phyloP scores from a whole-genome alignment of 2,329 filamentous ascomycete genomes.

The Cytospora piceicola region DNA sequence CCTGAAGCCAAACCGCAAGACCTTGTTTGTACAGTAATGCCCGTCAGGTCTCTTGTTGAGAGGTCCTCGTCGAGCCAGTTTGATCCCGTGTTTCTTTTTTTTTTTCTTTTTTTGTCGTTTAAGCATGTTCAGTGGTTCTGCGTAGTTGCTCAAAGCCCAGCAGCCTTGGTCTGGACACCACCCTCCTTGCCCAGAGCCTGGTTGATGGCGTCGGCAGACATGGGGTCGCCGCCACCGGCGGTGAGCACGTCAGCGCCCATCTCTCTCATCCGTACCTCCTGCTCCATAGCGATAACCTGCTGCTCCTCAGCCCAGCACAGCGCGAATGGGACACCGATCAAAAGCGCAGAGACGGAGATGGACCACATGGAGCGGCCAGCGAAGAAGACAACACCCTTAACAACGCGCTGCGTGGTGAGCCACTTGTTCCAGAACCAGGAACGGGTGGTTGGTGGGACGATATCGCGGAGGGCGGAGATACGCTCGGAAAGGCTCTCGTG shows the following conservation, averaged over 20 bases:
- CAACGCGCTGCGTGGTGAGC: slow-evolving; percentile 57
- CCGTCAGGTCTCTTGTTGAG: slow-evolving; percentile 2
- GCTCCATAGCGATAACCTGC: slow-evolving; percentile 96
- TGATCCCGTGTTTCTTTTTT: neutral
- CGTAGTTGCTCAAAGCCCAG: slow-evolving; percentile 48
- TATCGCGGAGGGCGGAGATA: slow-evolving; percentile 73
- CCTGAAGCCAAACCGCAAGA: slow-evolving; percentile 4
- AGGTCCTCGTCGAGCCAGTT: neutral
- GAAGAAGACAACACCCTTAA: slow-evolving; percentile 67
- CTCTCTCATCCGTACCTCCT: slow-evolving; percentile 95
- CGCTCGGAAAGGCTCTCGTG: slow-evolving; percentile 68
- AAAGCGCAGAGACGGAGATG: slow-evolving; percentile 82
- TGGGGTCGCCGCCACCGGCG: slow-evolving; percentile 45
- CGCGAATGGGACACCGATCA: slow-evolving; percentile 91
- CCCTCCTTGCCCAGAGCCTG: slow-evolving; percentile 54
- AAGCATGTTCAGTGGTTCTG: neutral
- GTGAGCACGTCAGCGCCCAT: slow-evolving; percentile 74
- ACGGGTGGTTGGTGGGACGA: slow-evolving; percentile 73
- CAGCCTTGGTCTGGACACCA: slow-evolving; percentile 51
- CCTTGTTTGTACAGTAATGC: slow-evolving; percentile 12
- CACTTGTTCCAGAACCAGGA: slow-evolving; percentile 67
- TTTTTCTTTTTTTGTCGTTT: neutral
- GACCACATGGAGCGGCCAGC: slow-evolving; percentile 90
- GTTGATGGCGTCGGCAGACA: slow-evolving; percentile 54
- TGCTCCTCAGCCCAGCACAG: slow-evolving; percentile 94